Base-by-base conservation (phyloP, 768 basidiomycete genomes). In the Phlebiopsis gigantea region DNA sequence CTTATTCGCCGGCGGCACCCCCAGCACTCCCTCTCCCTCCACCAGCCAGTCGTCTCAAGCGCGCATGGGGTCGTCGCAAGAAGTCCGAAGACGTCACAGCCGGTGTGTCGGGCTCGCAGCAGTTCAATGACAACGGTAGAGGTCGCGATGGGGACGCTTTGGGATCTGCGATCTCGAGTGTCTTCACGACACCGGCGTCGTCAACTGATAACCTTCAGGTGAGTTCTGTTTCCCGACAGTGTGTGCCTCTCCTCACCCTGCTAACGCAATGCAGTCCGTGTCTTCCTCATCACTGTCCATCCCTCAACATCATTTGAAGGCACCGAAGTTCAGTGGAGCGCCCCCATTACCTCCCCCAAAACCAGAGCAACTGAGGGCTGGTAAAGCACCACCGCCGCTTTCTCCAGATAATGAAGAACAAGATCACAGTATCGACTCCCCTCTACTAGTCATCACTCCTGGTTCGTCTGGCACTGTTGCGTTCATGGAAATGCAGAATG, bases 401-500 rank as follows among this genome's bases (percentile, higher is more conserved):
- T 28, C 30, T 21, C 10, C 41, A 19, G 30, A 28, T 25, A n/a
- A 39, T 17, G 12, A 28, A 19, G 34, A 57, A 3, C 42, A 30
- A 1, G 17, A 48, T 10, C 49, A 68, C 42, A 73, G 76, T 53
- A 74, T 76, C 59, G 74, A 79, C 53, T 68, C 65, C 17, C 83
- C 84, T 14, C 72, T 84, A 51, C 78, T 85, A 42, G 75, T 81
- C 28, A 69, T 82, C 42, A 83, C 79, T 65, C 79, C 84, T 1
- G 80, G 75, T 1, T 79, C 86, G 31, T 77, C 77, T 2, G 79
- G 81, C 25, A 82, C 86, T 17, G 72, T 87, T 46, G 77, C 77
- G 48, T 83, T 75, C 63, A 79, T 85, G 61, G 69, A 72, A 44
- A 73, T 64, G 60, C 51, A 53, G 17, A 48, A 57, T n/a, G 52